Percentiles rank a stretch among this genome's conserved stretches.
Conservation (phyloP, 2,329 filamentous ascomycete genomes). For the Claviceps quebecensis region DNA sequence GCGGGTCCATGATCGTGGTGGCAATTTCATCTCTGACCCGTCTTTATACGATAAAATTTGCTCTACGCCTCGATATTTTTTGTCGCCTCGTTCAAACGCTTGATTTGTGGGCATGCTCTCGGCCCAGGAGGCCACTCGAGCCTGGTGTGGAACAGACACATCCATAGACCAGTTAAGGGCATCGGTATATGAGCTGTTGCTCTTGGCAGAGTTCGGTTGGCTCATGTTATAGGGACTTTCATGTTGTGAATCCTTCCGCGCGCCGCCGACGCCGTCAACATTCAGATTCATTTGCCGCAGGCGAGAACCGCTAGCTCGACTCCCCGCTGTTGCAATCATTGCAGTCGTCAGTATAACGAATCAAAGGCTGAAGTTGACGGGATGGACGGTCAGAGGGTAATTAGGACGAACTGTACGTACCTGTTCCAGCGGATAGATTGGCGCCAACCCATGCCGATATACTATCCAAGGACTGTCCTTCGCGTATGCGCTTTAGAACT, state of each 20-base stretch:
- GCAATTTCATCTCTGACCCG: conserved; percentile 27
- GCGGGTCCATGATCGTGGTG: conserved; percentile 41
- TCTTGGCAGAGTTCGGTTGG: conserved; percentile 30
- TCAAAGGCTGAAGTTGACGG: neutral
- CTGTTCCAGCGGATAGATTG: conserved; percentile 17
- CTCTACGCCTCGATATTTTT: conserved; percentile 28
- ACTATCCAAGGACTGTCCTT: conserved; percentile 37
- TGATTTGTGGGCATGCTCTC: conserved; percentile 26
- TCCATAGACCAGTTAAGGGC: conserved; percentile 32
- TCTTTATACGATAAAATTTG: conserved; percentile 34
- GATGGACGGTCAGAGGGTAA: conserved; percentile 11
- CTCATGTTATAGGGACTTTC: conserved; percentile 37
- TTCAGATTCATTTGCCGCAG: conserved; percentile 15
- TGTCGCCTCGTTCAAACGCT: conserved; percentile 15
- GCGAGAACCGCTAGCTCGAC: conserved; percentile 8
- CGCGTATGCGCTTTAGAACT: conserved; percentile 37
- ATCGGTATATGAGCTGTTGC: conserved; percentile 32
- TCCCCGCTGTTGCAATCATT: conserved; percentile 14
- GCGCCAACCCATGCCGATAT: conserved; percentile 41
- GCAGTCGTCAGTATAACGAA: conserved; percentile 7
- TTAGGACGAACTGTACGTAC: conserved; percentile 7
- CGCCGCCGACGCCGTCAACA: conserved; percentile 14
- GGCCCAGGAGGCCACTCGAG: conserved; percentile 36
- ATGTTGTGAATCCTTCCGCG: conserved; percentile 26
- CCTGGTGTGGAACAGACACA: conserved; percentile 24